Conservation (phyloP, 2,329 filamentous ascomycete genomes). For the Penicillium brevicompactum region DNA sequence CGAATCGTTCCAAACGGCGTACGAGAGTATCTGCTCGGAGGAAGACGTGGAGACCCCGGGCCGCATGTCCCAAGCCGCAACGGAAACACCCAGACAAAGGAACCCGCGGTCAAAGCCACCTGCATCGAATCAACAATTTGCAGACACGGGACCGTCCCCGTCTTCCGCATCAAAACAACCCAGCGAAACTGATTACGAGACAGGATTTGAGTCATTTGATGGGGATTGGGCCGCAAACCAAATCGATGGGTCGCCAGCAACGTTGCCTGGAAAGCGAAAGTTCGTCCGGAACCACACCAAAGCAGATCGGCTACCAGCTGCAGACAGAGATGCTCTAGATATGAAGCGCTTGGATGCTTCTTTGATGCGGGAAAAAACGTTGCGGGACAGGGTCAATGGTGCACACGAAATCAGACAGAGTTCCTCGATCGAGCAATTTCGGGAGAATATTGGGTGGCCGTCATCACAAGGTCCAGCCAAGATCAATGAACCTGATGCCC, state of each 20-base stretch:
- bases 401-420: slow-evolving; percentile 28
- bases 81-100: slow-evolving; percentile 20
- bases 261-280: slow-evolving; percentile 14
- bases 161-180: slow-evolving; percentile 13
- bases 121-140: slow-evolving; percentile 34
- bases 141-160: slow-evolving; percentile 11
- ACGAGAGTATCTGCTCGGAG: slow-evolving; percentile 65
- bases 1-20: slow-evolving; percentile 73
- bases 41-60: slow-evolving; percentile 53
- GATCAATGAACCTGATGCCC: slow-evolving; percentile 31
- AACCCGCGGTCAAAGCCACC: slow-evolving; percentile 20
- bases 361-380: slow-evolving; percentile 30
- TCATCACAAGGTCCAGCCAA: slow-evolving; percentile 33
- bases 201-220: slow-evolving; percentile 58
- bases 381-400: slow-evolving; percentile 37
- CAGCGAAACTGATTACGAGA: slow-evolving; percentile 35
- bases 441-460: slow-evolving; percentile 55
- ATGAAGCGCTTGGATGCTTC: slow-evolving; percentile 22
- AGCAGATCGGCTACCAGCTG: not conserved
- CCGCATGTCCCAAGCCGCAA: slow-evolving; percentile 23
- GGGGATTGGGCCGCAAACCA: slow-evolving; percentile 54
- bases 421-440: slow-evolving; percentile 51
- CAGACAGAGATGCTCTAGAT: slow-evolving; percentile 12
- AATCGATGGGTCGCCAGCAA: slow-evolving; percentile 18
- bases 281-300: slow-evolving; percentile 3